Evolutionary conservation across 345 rosid species (phyloP).

Genomic region (Hibiscus trionum): DNA sequence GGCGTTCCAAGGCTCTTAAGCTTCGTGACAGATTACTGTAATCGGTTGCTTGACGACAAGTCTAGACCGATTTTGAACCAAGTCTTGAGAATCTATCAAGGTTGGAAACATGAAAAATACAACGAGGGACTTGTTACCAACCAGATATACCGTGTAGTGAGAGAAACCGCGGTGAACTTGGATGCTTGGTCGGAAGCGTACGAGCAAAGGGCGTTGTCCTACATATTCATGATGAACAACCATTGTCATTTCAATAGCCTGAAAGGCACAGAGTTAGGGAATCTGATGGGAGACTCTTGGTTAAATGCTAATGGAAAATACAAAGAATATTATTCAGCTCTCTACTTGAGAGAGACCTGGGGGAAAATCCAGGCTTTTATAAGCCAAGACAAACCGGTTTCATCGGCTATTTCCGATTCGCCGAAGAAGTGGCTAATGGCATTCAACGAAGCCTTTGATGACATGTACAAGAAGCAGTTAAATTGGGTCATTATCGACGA

Average conservation of each 20-base stretch:
- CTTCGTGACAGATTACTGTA: slow-evolving; percentile 62
- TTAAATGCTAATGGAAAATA: slow-evolving; percentile 55
- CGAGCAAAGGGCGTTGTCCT: slow-evolving; percentile 35
- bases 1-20: slow-evolving; percentile 55
- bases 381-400: slow-evolving; percentile 16
- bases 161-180: slow-evolving; percentile 55
- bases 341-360: slow-evolving; percentile 65
- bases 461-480: slow-evolving; percentile 45
- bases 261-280: slow-evolving; percentile 55
- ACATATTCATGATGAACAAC: slow-evolving; percentile 84
- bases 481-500: slow-evolving; percentile 55
- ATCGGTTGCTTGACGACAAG: slow-evolving; percentile 40
- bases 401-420: slow-evolving; percentile 13
- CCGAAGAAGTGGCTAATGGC: slow-evolving; percentile 33
- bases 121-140: slow-evolving; percentile 38
- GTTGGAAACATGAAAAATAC: slow-evolving; percentile 55
- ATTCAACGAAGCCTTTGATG: slow-evolving; percentile 54
- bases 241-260: slow-evolving; percentile 54
- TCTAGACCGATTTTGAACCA: slow-evolving; percentile 49
- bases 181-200: slow-evolving; percentile 67
- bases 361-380: slow-evolving; percentile 34
- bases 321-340: slow-evolving; percentile 52
- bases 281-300: slow-evolving; percentile 80
- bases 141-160: slow-evolving; percentile 43
- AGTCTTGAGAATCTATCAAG: slow-evolving; percentile 44